Base-by-base conservation (phyloP, 1,284 basidiomycete species). In the Malassezia globosa region DNA sequence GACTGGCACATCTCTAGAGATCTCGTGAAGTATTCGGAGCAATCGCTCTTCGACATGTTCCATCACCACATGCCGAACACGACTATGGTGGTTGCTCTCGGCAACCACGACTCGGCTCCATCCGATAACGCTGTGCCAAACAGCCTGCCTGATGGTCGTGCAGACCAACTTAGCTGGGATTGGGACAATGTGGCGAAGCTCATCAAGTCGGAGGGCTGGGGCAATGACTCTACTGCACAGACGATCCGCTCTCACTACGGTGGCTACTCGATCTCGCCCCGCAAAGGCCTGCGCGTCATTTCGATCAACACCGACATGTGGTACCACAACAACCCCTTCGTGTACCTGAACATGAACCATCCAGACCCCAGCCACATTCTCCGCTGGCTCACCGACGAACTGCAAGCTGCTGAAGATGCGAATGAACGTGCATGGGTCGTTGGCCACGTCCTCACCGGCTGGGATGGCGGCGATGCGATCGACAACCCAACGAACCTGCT, bases 311-410 rank as follows among this genome's bases (percentile, higher is more conserved):
- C 82, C 14, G 81, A 87, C 66, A 59, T 67, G 22, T 66, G 63
- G 64, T 69, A 67, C 61, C 59, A 54, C 46, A 43, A 44, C 41
- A 66, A 87, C 63, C 80, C 78, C 57, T 83, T 85, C 73, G 82
- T 82, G 65, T 85, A 81, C 64, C 81, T 87, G 72, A 82, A 86
- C 62, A 76, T 83, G 61, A 80, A 79, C 18, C 70, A 80, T 33
- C 78, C 81, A 1, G 85, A 87, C 67, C 75, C 75, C 33, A 83
- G 80, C 31, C 83, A 84, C 7, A 83, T 82, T 77, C 74, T 87
- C 55, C 77, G 82, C 21, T 86, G 83, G 74, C 63, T 87, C 48
- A 85, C 85, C 3, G 81, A 85, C 58, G 83, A 87, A 69, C 74
- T 87, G n/a, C 82, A 85, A 41, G 55, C 37, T 7, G 66, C 66